Conservation (phyloP, 2,329 filamentous ascomycete genomes). For the Xylariales sp. region DNA sequence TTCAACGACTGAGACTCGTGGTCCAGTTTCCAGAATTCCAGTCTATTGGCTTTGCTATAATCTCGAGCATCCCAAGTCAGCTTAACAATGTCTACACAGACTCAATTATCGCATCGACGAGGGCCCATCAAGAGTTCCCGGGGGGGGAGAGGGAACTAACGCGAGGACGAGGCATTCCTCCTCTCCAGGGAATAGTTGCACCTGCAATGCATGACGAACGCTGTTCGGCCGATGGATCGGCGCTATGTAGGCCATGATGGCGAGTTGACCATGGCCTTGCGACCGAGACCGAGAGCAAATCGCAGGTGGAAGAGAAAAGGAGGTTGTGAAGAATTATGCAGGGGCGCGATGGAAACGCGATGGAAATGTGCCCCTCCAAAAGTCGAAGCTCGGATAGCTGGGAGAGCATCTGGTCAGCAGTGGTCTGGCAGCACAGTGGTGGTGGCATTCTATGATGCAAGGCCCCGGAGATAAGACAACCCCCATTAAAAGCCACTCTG, state of each 20-base stretch:
- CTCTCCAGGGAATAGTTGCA: slow-evolving; percentile 68
- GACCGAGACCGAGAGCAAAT: neutral
- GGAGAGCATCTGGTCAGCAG: neutral
- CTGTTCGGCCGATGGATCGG: slow-evolving; percentile 91
- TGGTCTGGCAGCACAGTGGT: neutral
- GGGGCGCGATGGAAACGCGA: too few species aligned
- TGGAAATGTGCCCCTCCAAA: neutral
- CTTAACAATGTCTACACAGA: neutral
- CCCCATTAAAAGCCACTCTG: neutral
- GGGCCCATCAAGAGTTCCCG: too few species aligned
- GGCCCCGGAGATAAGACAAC: slow-evolving; percentile 3
- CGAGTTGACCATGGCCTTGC: slow-evolving; percentile 16
- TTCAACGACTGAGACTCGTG: slow-evolving; percentile 61
- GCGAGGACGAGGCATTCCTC: slow-evolving; percentile 83
- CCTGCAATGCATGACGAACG: slow-evolving; percentile 80
- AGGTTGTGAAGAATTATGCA: neutral
- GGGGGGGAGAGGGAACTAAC: too few species aligned
- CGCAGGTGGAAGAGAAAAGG: neutral
- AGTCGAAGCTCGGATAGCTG: neutral
- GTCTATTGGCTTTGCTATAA: slow-evolving; percentile 71
- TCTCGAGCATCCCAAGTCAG: too few species aligned
- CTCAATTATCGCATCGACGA: neutral
- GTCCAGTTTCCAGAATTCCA: slow-evolving; percentile 75
- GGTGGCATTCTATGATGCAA: slow-evolving; percentile 2
- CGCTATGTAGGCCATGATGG: slow-evolving; percentile 86